phyloP scores from a whole-genome alignment of 2,329 filamentous ascomycete species.

The Elsinoe ampelina region DNA sequence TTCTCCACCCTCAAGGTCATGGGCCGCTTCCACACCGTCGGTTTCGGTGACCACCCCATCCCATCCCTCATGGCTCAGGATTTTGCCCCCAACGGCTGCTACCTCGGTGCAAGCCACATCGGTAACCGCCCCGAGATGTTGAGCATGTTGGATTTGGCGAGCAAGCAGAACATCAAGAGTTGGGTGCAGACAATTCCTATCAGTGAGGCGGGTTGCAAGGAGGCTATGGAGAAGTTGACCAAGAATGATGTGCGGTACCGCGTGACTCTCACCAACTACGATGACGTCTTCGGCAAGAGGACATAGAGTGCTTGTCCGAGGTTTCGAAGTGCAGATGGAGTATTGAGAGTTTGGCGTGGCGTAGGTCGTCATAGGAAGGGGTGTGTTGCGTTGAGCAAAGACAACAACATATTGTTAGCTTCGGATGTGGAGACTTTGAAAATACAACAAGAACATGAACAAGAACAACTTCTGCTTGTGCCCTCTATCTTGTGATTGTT shows the following conservation, averaged over 20 bases:
- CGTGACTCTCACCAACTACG: conserved; percentile 54
- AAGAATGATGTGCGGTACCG: conserved; percentile 64
- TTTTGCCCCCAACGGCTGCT: conserved; percentile 62
- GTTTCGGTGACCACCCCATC: conserved; percentile 67
- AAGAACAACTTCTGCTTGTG: conserved; percentile 6
- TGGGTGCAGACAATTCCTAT: conserved; percentile 62
- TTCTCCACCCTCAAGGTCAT: conserved; percentile 73
- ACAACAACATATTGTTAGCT: neutral
- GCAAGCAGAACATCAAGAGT: conserved; percentile 43
- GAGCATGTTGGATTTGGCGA: conserved; percentile 42
- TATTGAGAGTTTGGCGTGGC: neutral
- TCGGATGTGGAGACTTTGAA: neutral
- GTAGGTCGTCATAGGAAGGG: neutral
- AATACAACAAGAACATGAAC: neutral
- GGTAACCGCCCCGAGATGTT: conserved; percentile 42
- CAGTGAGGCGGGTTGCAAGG: conserved; percentile 57
- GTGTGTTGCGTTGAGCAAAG: neutral
- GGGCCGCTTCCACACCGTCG: conserved; percentile 70
- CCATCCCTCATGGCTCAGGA: conserved; percentile 63
- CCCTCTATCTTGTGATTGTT: neutral
- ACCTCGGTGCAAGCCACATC: conserved; percentile 43
- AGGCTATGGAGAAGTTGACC: conserved; percentile 60
- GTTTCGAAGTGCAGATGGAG: neutral
- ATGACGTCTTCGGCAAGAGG: conserved; percentile 54
- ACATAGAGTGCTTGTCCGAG: conserved; percentile 18